phyloP scores from a whole-genome alignment of 495 filamentous ascomycete genomes.

The Neurospora sp. region DNA sequence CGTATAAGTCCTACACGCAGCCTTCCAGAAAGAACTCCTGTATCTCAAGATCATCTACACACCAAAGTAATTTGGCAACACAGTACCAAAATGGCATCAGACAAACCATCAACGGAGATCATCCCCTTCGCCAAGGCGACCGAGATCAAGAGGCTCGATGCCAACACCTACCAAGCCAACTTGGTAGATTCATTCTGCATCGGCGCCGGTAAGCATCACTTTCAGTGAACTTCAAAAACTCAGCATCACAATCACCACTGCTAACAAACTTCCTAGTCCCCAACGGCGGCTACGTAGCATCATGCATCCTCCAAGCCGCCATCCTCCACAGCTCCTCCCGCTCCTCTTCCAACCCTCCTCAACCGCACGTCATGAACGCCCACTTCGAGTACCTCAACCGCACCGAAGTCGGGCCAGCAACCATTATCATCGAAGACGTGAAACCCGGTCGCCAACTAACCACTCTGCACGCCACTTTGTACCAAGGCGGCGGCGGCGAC shows the following conservation, averaged over 20 bases:
- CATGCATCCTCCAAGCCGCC: conserved; percentile 49
- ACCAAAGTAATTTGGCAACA: neutral
- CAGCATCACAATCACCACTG: neutral
- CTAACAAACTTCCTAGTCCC: conserved; percentile 44
- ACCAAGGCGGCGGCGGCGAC: conserved; percentile 19
- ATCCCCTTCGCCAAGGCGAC: conserved; percentile 25
- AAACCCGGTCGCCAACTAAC: conserved; percentile 65
- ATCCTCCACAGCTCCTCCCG: conserved; percentile 48
- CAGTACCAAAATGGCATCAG: neutral
- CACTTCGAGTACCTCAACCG: conserved; percentile 67
- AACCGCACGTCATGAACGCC: conserved; percentile 53
- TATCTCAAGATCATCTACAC: neutral
- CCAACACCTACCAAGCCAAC: conserved; percentile 50
- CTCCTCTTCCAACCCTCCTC: conserved; percentile 44
- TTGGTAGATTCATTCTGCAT: conserved; percentile 59
- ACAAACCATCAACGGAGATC: neutral
- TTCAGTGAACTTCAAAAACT: neutral
- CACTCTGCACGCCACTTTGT: conserved; percentile 58
- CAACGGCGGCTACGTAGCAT: conserved; percentile 70
- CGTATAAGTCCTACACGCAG: neutral
- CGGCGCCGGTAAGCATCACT: conserved; percentile 43
- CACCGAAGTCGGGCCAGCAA: conserved; percentile 51
- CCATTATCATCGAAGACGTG: conserved; percentile 55
- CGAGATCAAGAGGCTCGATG: conserved; percentile 40
- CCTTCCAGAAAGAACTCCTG: neutral